Evolutionary conservation across 1,139 yeast genomes (phyloP).

Genomic region (Hansenula sp.): DNA sequence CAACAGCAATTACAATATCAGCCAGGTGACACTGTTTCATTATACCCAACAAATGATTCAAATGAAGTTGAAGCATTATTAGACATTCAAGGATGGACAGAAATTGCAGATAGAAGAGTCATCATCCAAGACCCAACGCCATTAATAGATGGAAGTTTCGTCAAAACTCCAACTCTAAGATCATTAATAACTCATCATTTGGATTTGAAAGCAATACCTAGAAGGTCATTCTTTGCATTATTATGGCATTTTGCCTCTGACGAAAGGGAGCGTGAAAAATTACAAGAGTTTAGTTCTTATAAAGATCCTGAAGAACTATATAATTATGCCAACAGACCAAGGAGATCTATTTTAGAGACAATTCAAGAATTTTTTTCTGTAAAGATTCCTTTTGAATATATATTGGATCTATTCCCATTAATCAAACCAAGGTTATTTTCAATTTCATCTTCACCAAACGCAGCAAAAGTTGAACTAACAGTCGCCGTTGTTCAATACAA

Average conservation of each 20-base stretch:
- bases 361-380: constrained; percentile 75
- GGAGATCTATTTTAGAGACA: constrained; percentile 83
- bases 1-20: constrained; percentile 32
- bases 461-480: constrained; percentile 40
- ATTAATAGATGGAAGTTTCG: constrained; percentile 55
- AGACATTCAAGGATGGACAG: constrained; percentile 70
- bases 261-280: constrained; percentile 67
- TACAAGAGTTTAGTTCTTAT: constrained; percentile 69
- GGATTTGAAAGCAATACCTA: constrained; percentile 80
- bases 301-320: constrained; percentile 76
- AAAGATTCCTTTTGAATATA: constrained; percentile 66
- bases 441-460: constrained; percentile 61
- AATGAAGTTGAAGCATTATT: constrained; percentile 62
- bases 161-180: constrained; percentile 59
- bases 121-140: constrained; percentile 26
- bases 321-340: constrained; percentile 87
- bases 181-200: constrained; percentile 73
- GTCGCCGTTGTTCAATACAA: constrained; percentile 85
- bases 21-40: constrained; percentile 80
- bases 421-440: constrained; percentile 82
- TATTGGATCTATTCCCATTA: constrained; percentile 73
- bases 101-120: constrained; percentile 54
- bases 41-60: constrained; percentile 72
- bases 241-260: constrained; percentile 71
- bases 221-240: constrained; percentile 70